A percentile compares a stretch with the other conserved stretches of the same genome.
Evolutionary conservation across 306 rosid genomes (phyloP).

Genomic region (Erythrophleum fordii): DNA sequence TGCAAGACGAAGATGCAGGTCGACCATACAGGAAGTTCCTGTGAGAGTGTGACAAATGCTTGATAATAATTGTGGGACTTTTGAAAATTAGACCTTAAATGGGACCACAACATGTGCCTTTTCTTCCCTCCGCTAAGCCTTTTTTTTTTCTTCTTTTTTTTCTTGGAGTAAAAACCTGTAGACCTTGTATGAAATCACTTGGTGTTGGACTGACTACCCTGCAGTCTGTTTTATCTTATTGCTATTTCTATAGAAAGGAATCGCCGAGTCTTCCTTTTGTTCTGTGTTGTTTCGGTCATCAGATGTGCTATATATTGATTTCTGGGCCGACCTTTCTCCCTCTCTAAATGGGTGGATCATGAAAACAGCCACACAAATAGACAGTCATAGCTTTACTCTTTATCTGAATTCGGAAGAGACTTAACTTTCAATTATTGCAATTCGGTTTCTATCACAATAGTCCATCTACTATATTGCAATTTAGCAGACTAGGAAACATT

Average conservation of each 20-base stretch:
- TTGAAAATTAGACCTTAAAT: not conserved
- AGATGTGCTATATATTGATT: too few species aligned
- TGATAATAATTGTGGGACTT: conserved; percentile 21
- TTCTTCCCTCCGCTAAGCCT: not conserved
- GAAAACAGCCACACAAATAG: not conserved
- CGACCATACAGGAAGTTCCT: conserved; percentile 27
- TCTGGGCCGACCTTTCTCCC: too few species aligned
- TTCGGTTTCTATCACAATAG: not conserved
- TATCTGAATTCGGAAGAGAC: not conserved
- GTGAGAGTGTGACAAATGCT: conserved; percentile 7
- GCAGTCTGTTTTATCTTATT: not conserved
- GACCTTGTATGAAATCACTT: conserved; percentile 8
- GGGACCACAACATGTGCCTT: conserved; percentile 9
- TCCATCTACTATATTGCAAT: not conserved
- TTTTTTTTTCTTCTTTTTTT: not conserved
- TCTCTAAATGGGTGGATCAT: not conserved
- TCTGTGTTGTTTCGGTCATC: not conserved
- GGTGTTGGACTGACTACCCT: not conserved
- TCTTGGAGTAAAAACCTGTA: not conserved
- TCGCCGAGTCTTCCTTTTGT: not conserved
- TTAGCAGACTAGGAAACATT: not conserved
- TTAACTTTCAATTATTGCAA: not conserved
- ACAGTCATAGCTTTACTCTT: not conserved
- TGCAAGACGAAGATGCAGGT: conserved; percentile 23
- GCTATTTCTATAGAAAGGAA: not conserved